Base-by-base conservation (phyloP, 2,329 filamentous ascomycete genomes). In the Colletotrichum ledebouriae region DNA sequence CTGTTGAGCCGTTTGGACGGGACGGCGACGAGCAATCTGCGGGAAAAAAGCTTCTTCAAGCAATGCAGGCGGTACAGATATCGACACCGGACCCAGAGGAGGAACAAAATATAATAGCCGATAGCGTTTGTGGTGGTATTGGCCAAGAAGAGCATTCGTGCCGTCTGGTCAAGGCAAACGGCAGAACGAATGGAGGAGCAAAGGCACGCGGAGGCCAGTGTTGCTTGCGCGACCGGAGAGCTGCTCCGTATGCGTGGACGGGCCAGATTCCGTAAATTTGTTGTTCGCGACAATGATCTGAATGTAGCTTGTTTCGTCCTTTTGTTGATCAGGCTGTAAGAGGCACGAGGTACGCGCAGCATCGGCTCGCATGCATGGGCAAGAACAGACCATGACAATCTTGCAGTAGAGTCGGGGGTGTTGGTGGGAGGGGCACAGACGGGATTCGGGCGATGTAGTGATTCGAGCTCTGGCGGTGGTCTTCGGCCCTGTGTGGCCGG, bases 341-440 rank as follows among this genome's bases (percentile, higher is more conserved):
- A 44, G 41, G 33, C 20, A 29, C 47, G 22, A 50, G 22, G 20
- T 15, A n/a, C 25, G 17, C 39, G 42, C 37, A 37, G 34, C 53
- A 15, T 29, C 22, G 44, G 25, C 44, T 33, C 34, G 25, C 60
- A 39, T 39, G 46, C 60, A 39, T 39, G 52, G 59, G 52, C 6
- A 57, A 29, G 63, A 67, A 67, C 63, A 63, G 63, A 63, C 63
- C 15, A 17, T 49, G 59, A 57, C 58, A 63, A 63, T 61, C 34
- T 55, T 4, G 59, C 41, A 62, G 58, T n/a, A 33, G 42, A 29
- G 42, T 17, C 13, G 37, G 39, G 46, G 33, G 34, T 41, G 33
- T 50, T 15, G 6, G 29, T 7, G 29, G 29, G 12, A n/a, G 42
- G n/a, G 15, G 33, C 46, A 58, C 33, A 44, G 59, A 63, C 39